These are phyloP conservation scores for Geosmithia morbida DNA, from an alignment of 2,329 filamentous ascomycete species.

Conservation along the genomic window DNA sequence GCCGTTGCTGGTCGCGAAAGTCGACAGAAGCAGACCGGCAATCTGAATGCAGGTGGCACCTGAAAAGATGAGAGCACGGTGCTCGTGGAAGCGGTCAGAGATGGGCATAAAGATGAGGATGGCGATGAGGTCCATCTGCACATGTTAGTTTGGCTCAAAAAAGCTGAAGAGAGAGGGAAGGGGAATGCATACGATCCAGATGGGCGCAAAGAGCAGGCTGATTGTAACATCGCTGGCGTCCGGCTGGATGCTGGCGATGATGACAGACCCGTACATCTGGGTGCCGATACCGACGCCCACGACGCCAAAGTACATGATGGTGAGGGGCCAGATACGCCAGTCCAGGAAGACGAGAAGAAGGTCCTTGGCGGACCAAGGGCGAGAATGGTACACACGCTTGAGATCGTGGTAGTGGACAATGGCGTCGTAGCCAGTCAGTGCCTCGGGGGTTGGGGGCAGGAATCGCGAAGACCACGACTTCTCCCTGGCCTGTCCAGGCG, in stretches of 20 bases:
- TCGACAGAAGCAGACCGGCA: conserved; percentile 62
- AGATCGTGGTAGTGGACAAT: conserved; percentile 72
- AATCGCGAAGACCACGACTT: conserved; percentile 42
- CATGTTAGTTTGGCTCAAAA: conserved; percentile 19
- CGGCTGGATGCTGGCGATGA: conserved; percentile 67
- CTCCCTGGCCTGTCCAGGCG: conserved; percentile 48
- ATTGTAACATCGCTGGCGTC: conserved; percentile 58
- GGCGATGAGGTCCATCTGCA: conserved; percentile 65
- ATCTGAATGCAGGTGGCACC: conserved; percentile 67
- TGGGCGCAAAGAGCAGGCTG: conserved; percentile 75
- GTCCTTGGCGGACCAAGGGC: conserved; percentile 60
- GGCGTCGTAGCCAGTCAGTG: conserved; percentile 63
- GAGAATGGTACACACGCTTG: conserved; percentile 62
- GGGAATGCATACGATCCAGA: conserved; percentile 52
- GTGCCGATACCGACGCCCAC: conserved; percentile 86
- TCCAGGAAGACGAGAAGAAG: conserved; percentile 59
- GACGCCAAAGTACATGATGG: conserved; percentile 89
- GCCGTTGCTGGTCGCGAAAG: conserved; percentile 53
- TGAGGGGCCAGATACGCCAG: conserved; percentile 78
- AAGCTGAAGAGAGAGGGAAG: conserved; percentile 16
- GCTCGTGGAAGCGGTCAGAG: conserved; percentile 72
- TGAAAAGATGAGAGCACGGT: conserved; percentile 71
- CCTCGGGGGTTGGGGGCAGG: conserved; percentile 56
- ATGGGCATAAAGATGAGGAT: conserved; percentile 77
- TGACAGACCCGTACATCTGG: conserved; percentile 76